Evolutionary conservation across 768 basidiomycete genomes (phyloP).

Genomic region (Leccinum imitatum): DNA sequence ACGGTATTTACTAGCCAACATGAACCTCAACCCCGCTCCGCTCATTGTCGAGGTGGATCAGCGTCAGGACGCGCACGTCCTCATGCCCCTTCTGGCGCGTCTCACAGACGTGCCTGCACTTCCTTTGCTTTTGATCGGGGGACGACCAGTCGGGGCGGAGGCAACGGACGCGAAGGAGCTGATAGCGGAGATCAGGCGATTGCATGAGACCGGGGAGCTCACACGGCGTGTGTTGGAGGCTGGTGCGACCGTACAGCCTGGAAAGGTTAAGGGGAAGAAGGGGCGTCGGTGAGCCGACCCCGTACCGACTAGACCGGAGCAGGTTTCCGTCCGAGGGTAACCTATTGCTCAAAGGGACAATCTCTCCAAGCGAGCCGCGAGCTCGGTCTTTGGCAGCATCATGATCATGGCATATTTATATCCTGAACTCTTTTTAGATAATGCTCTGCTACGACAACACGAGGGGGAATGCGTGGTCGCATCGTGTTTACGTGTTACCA

Average conservation of each 20-base stretch:
- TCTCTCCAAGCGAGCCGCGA: neutral
- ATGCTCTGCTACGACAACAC: constrained; percentile 8
- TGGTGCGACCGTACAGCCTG: constrained; percentile 55
- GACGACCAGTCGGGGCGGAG: constrained; percentile 49
- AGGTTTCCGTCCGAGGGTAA: constrained; percentile 11
- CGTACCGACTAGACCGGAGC: constrained; percentile 3
- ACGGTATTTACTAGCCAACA: constrained; percentile 52
- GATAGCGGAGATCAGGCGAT: constrained; percentile 49
- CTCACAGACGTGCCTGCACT: constrained; percentile 55
- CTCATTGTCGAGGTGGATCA: constrained; percentile 71
- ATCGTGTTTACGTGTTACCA: neutral
- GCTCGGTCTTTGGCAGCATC: neutral
- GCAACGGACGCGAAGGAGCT: constrained; percentile 13
- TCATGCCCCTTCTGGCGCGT: constrained; percentile 60
- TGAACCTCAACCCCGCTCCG: constrained; percentile 61
- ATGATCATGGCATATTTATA: constrained; percentile 1
- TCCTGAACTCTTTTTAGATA: constrained; percentile 5
- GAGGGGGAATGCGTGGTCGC: neutral
- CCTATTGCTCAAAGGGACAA: neutral
- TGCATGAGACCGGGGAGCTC: constrained; percentile 53
- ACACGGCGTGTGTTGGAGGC: constrained; percentile 48
- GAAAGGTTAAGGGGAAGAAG: constrained; percentile 56
- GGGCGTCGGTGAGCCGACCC: constrained; percentile 6
- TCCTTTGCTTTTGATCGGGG: constrained; percentile 70
- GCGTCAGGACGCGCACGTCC: constrained; percentile 66